Percentiles rank a stretch among this genome's conserved stretches.
These are phyloP conservation scores for Brassica nigra DNA, from an alignment of 345 rosid genomes.

Conservation along the genomic window DNA sequence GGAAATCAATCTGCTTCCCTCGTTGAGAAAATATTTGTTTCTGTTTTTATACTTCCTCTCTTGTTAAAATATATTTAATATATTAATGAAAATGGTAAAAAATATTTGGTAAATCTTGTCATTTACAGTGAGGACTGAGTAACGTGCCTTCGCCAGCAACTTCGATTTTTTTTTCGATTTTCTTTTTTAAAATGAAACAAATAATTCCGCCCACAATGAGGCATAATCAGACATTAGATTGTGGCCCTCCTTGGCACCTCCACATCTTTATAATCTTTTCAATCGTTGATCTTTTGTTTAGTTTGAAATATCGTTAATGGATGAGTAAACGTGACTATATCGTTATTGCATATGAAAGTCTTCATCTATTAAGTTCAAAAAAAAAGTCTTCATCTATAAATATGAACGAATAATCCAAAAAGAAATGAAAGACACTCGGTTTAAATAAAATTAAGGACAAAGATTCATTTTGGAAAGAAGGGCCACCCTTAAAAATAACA, in stretches of 20 bases:
- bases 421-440: slow-evolving; percentile 8
- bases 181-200: not conserved
- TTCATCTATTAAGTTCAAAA: not conserved
- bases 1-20: not conserved
- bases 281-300: not conserved
- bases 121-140: slow-evolving; percentile 36
- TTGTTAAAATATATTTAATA: not conserved
- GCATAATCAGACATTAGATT: not conserved
- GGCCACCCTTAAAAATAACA: slow-evolving; percentile 18
- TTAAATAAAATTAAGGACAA: slow-evolving; percentile 10
- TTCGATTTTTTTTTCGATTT: not conserved
- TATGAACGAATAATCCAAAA: not conserved
- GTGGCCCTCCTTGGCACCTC: not conserved
- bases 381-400: not conserved
- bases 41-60: slow-evolving; percentile 1
- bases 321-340: not conserved
- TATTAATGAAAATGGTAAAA: not conserved
- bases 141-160: not conserved
- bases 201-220: not conserved
- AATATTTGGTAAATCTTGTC: not conserved
- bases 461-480: slow-evolving; percentile 25
- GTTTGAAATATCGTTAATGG: not conserved
- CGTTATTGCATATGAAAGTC: not conserved
- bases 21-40: not conserved
- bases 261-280: not conserved